Evolutionary conservation across 306 rosid species (phyloP), one percentile per base, ranked within the genome.

Genomic region (Heteromeles arbutifolia): DNA sequence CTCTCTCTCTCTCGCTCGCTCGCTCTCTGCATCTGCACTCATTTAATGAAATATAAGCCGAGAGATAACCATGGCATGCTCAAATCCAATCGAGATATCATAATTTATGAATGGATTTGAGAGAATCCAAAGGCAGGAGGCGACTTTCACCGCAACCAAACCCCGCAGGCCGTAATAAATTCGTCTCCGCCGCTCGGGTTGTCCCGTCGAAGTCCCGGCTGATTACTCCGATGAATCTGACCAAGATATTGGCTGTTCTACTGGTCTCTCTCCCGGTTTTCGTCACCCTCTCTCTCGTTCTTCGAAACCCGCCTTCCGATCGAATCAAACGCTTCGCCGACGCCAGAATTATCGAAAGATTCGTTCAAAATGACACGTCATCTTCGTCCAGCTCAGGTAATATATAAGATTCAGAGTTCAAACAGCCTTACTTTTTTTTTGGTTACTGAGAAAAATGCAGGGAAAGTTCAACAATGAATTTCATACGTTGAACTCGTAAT

Each of bases 201-300:
- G 34, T 50, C 19, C 32, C 71, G 3, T 22, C 63, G 12, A 72
- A 78, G 69, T 72, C 69, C 61, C 77, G 72, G 56, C 43, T 72
- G 28, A 24, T 12, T 14, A 26, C 45, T 39, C 12, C 44, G 13
- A 83, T 79, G 79, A 81, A 80, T 41, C 18, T 77, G 68, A 79
- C 69, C 45, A 80, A 83, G 80, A n/a, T 74, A 69, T n/a, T 85
- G 18, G 78, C 64, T 53, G 26, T 67, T 77, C 77, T 59, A 41
- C 31, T 87, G 44, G 48, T 83, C 11, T 75, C 74, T 58, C 69
- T 87, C 67, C 83, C 86, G 3, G 71, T 85, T 73, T 53, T 83
- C 8, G 64, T 74, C 74, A 52, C 80, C 4, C 63, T 85, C 34
- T 64, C 69, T 18, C 74, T 85, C 34, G 29, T 72, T 48, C 76